Evolutionary conservation across 345 rosid genomes (phyloP).

Genomic region (Syzygium jambos): DNA sequence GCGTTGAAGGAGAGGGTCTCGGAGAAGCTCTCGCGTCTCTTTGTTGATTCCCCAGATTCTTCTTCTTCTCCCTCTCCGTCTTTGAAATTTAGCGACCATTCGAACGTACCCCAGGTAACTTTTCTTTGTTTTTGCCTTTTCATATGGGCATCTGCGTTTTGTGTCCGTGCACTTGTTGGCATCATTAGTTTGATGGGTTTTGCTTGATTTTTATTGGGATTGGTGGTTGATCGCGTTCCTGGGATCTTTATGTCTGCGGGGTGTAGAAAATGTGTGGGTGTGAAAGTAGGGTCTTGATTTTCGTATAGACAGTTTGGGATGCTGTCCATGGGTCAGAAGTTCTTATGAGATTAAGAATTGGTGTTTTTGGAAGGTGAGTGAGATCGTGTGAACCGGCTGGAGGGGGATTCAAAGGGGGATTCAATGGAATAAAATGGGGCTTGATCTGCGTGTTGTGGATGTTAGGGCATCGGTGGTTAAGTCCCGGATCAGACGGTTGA

Average conservation of each 20-base stretch:
- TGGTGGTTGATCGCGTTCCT: neutral
- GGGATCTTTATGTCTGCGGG: neutral
- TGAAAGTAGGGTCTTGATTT: neutral
- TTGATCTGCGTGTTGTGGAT: neutral
- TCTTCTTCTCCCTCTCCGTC: slow-evolving; percentile 7
- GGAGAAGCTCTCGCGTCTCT: slow-evolving; percentile 59
- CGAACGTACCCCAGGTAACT: slow-evolving; percentile 38
- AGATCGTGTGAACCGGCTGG: neutral
- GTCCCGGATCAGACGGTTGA: neutral
- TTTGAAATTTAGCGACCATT: neutral
- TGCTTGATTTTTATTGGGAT: neutral
- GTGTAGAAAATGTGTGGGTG: neutral
- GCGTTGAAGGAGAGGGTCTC: slow-evolving; percentile 64
- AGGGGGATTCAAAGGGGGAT: neutral
- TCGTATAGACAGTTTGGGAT: neutral
- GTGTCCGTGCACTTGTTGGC: neutral
- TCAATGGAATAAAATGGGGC: neutral
- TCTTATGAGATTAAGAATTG: neutral
- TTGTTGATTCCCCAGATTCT: slow-evolving; percentile 48
- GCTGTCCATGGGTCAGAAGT: neutral
- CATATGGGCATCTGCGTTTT: neutral
- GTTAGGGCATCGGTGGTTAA: neutral
- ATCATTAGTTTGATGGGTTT: neutral
- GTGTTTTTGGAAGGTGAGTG: neutral
- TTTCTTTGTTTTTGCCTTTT: neutral